Conservation (phyloP, 2,329 filamentous ascomycete species). For the Microcyclospora pomicola region DNA sequence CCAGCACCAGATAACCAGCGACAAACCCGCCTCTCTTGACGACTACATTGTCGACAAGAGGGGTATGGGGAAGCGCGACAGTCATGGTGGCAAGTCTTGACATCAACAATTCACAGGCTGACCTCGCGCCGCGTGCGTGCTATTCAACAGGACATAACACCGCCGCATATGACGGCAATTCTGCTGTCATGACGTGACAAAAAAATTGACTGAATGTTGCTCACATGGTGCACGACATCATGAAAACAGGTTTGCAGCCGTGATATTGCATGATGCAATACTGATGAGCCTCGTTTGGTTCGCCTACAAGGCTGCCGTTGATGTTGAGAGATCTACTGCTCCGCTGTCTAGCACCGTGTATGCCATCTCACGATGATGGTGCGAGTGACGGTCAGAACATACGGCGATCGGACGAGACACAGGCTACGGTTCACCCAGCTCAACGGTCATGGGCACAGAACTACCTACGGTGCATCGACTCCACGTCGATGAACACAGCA, state of each 20-base stretch:
- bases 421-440: no score
- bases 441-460: no score
- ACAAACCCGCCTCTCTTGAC: constrained; percentile 12
- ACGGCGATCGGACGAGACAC: no score
- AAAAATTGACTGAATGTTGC: not conserved
- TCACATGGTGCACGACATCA: not conserved
- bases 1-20: no score
- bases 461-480: no score
- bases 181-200: constrained; percentile 3
- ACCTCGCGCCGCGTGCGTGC: constrained; percentile 9
- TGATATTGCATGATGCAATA: not conserved
- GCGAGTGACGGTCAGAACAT: no score
- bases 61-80: constrained; percentile 3
- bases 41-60: constrained; percentile 18
- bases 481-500: no score
- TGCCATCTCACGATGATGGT: no score
- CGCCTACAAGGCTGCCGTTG: no score
- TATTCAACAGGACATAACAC: constrained; percentile 18
- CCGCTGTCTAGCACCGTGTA: no score
- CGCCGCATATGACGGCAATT: constrained; percentile 1
- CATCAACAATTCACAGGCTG: constrained; percentile 10
- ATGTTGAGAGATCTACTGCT: no score
- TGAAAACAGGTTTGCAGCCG: not conserved
- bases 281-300: no score
- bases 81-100: constrained; percentile 5